These are phyloP conservation scores for Rhizopogon rudus DNA, from an alignment of 768 basidiomycete species.

Conservation along the genomic window DNA sequence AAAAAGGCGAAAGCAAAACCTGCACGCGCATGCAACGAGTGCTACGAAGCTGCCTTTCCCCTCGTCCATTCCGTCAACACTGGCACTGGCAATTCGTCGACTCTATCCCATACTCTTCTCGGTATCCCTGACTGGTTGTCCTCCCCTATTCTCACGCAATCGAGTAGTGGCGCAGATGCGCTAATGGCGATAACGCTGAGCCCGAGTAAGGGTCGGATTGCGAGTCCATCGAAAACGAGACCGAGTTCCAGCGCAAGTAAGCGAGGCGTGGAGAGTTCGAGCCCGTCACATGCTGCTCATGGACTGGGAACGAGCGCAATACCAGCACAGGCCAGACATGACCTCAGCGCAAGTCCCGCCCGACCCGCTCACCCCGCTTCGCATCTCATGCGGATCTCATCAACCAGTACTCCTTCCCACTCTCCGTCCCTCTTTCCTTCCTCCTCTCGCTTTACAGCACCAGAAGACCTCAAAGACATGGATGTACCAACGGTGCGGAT, in stretches of 20 bases:
- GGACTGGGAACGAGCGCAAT: constrained; percentile 11
- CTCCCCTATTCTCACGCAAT: constrained; percentile 16
- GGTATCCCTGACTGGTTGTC: constrained; percentile 27
- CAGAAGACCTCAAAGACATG: neutral
- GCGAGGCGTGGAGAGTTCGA: neutral
- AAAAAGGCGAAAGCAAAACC: constrained; percentile 49
- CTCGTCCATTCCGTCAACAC: constrained; percentile 19
- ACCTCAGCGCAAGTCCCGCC: constrained; percentile 9
- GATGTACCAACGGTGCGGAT: neutral
- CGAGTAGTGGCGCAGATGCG: constrained; percentile 17
- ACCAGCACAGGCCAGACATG: constrained; percentile 17
- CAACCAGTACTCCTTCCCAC: constrained; percentile 6
- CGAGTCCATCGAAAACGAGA: neutral
- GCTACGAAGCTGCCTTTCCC: constrained; percentile 92
- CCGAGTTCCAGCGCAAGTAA: neutral
- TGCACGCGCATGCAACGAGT: constrained; percentile 80
- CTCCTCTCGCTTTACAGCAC: neutral
- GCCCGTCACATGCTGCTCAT: neutral
- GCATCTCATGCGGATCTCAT: constrained; percentile 17
- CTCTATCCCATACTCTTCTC: constrained; percentile 12
- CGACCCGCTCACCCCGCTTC: constrained; percentile 18
- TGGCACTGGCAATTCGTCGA: constrained; percentile 1
- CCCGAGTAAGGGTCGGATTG: constrained; percentile 1
- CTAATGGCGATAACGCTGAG: constrained; percentile 37
- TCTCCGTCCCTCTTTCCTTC: constrained; percentile 1